Conservation (phyloP, 345 rosid genomes). For the Pseudoturritis turrita region DNA sequence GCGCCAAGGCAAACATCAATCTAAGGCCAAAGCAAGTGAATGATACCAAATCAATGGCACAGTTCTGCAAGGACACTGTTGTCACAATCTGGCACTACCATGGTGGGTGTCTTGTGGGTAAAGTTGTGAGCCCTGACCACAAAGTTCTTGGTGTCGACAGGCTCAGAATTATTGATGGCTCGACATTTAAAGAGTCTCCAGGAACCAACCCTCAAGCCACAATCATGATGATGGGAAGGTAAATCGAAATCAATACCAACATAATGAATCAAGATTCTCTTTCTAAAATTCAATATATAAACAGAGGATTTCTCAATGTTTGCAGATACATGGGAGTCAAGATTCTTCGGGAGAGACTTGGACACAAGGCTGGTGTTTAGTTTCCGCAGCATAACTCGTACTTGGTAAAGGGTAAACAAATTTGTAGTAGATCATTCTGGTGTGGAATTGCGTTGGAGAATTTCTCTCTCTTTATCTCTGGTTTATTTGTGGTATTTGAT, state of each 20-base stretch:
- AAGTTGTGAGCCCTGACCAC: conserved; percentile 54
- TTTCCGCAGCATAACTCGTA: not conserved
- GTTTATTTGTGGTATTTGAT: conserved; percentile 22
- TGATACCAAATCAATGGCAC: conserved; percentile 82
- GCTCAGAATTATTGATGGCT: conserved; percentile 85
- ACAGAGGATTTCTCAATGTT: conserved; percentile 8
- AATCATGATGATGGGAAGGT: conserved; percentile 99
- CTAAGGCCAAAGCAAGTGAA: conserved; percentile 65
- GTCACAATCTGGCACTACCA: conserved; percentile 98
- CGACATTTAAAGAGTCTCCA: conserved; percentile 70
- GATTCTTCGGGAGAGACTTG: conserved; percentile 73
- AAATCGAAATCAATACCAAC: conserved; percentile 20
- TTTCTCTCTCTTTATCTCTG: not conserved
- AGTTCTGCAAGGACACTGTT: conserved; percentile 93
- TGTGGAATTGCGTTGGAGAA: conserved; percentile 16
- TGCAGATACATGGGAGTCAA: conserved; percentile 89
- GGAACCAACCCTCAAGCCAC: conserved; percentile 99
- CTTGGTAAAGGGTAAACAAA: not conserved
- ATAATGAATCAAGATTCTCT: not conserved
- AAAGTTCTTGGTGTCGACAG: conserved; percentile 62
- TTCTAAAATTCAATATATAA: not conserved
- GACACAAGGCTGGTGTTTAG: conserved; percentile 51
- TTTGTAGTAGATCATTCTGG: conserved; percentile 9
- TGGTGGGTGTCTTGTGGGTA: conserved; percentile 87
- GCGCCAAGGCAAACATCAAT: conserved; percentile 75